A percentile compares a stretch with the other conserved stretches of the same genome.
These are phyloP conservation scores for Penicillium cataractarum DNA, from an alignment of 495 filamentous ascomycete species.

Conservation along the genomic window DNA sequence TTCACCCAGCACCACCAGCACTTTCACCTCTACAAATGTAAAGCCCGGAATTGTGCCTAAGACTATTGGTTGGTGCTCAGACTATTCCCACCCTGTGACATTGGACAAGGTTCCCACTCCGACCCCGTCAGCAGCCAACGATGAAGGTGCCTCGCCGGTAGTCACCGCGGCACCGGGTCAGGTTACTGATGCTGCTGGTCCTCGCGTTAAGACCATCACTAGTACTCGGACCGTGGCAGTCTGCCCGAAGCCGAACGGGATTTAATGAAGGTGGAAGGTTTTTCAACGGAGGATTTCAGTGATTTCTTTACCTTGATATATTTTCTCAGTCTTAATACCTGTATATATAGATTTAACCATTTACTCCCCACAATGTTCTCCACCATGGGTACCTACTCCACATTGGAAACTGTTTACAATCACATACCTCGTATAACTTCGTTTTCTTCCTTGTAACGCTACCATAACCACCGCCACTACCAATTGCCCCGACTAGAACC, in stretches of 20 bases:
- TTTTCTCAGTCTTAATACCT: too few species aligned
- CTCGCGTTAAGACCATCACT: not conserved
- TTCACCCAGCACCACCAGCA: conserved; percentile 15
- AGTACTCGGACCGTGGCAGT: not conserved
- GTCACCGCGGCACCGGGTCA: not conserved
- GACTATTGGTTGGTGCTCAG: conserved; percentile 34
- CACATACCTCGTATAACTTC: too few species aligned
- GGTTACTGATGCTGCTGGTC: too few species aligned
- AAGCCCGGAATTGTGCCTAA: conserved; percentile 33
- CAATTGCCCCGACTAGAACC: too few species aligned
- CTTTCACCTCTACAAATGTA: conserved; percentile 14
- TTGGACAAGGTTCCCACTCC: conserved; percentile 22
- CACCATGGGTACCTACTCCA: too few species aligned
- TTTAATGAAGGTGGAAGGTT: not conserved
- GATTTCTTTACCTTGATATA: not conserved
- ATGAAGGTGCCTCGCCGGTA: not conserved
- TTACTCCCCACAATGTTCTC: too few species aligned
- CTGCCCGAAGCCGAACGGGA: not conserved
- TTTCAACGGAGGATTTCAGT: not conserved
- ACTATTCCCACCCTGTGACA: conserved; percentile 34
- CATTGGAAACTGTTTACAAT: too few species aligned
- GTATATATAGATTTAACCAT: too few species aligned
- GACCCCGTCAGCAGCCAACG: not conserved
- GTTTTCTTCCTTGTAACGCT: too few species aligned
- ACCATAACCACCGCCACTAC: too few species aligned